Conservation (phyloP, 768 basidiomycete genomes). For the Tylopilus balloui region DNA sequence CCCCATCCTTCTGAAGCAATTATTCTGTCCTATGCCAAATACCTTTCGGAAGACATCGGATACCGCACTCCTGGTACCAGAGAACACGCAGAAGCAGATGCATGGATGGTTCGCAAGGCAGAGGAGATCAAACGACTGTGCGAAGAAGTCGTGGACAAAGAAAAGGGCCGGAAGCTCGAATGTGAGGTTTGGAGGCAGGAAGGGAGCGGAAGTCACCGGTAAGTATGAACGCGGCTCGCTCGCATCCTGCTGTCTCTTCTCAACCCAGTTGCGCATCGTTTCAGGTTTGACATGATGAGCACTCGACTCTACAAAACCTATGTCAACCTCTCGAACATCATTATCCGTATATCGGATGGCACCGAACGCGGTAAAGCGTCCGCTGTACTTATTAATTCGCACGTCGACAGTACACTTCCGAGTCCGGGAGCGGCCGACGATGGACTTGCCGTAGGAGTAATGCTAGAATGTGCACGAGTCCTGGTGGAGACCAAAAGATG, state of each 20-base stretch:
- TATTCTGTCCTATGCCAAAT: slow-evolving; percentile 57
- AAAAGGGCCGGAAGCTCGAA: slow-evolving; percentile 54
- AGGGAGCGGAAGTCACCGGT: slow-evolving; percentile 87
- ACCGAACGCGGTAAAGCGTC: slow-evolving; percentile 69
- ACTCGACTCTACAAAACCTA: slow-evolving; percentile 83
- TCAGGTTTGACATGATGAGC: slow-evolving; percentile 89
- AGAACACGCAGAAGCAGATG: slow-evolving; percentile 82
- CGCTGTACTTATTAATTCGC: slow-evolving; percentile 82
- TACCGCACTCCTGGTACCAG: slow-evolving; percentile 88
- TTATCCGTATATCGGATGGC: slow-evolving; percentile 81
- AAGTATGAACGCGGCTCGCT: slow-evolving; percentile 23
- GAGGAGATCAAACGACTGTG: slow-evolving; percentile 59
- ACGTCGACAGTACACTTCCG: slow-evolving; percentile 87
- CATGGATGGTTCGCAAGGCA: slow-evolving; percentile 73
- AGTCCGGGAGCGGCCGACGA: slow-evolving; percentile 90
- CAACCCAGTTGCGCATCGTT: background rate
- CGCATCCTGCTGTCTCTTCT: background rate
- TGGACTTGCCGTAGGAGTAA: slow-evolving; percentile 81
- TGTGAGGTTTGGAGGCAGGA: slow-evolving; percentile 91
- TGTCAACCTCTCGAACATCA: slow-evolving; percentile 80
- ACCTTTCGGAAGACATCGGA: slow-evolving; percentile 82
- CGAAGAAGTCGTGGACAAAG: slow-evolving; percentile 45
- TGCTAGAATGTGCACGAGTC: slow-evolving; percentile 86
- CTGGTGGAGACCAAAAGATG: slow-evolving; percentile 59
- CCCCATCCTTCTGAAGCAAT: slow-evolving; percentile 71